Base-by-base conservation (phyloP, 176 grass and related monocot genomes). In the Musa acuminata region DNA sequence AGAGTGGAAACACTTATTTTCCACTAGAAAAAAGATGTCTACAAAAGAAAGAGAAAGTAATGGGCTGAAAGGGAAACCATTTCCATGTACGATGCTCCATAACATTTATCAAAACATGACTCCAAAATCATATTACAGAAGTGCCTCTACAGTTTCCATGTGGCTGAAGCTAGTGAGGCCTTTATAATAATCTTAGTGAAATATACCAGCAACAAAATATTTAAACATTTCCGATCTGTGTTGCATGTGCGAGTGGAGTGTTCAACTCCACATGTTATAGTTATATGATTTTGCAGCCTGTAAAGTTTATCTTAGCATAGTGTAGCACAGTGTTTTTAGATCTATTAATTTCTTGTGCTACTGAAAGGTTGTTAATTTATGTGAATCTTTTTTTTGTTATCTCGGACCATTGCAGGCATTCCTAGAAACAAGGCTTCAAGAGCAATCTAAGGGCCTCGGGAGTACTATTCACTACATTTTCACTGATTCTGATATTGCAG, bases 401-500 rank as follows among this genome's bases (percentile, higher is more conserved):
- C 35, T 53, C 64, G 52, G 29, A 64, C 22, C 8, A 53, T 70
- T 89, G 64, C 71, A 99, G 90, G 86, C 80, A 78, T 99, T 91
- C 87, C 76, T 94, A 55, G 90, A 89, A 72, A 71, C 75, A 85
- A 87, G 76, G 64, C 82, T 89, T 79, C 64, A 76, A 72, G 88
- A 84, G 51, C 13, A 78, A 11, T 51, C 48, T 76, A 80, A 89
- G 72, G 70, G 26, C n/a, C n/a, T 82, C 60, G 74, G 83, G 24
- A n/a, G 17, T 48, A 72, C 69, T 69, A 75, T 74, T 83, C 71
- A 91, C 83, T 85, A 84, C 68, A 81, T 94, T 84, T 94, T 94
- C 59, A 87, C 90, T 52, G 88, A 99, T 79, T 91, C 86, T 21
- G 86, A 99, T 87, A 94, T 94, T 79, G 88, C 84, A 16, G 82